Percentiles rank a stretch among this genome's conserved stretches.
phyloP scores from a whole-genome alignment of 495 filamentous ascomycete genomes.

The Extremus antarcticus region DNA sequence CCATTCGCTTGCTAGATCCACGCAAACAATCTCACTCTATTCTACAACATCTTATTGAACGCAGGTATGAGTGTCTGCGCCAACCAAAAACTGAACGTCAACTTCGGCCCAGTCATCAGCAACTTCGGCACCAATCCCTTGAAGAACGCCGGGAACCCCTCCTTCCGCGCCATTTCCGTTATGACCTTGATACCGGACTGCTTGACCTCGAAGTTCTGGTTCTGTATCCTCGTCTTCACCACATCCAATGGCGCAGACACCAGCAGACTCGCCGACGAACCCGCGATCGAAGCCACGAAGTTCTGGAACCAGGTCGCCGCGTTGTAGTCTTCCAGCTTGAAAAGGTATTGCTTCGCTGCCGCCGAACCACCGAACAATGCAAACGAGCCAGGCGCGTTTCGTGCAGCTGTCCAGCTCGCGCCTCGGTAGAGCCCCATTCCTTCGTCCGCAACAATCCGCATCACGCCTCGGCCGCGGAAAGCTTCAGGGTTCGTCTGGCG shows the following conservation, averaged over 20 bases:
- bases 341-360: conserved; percentile 96
- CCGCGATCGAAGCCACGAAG: conserved; percentile 90
- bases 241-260: conserved; percentile 95
- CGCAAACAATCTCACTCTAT: not conserved
- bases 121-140: conserved; percentile 96
- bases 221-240: conserved; percentile 99
- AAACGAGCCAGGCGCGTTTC: conserved; percentile 94
- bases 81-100: conserved; percentile 99
- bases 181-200: conserved; percentile 87
- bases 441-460: conserved; percentile 84
- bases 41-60: conserved; percentile 48
- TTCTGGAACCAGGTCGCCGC: conserved; percentile 89
- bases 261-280: conserved; percentile 81
- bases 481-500: conserved; percentile 98
- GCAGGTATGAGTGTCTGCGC: conserved; percentile 83
- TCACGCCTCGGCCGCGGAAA: conserved; percentile 84
- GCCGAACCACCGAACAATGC: conserved; percentile 98
- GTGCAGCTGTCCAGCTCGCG: conserved; percentile 93
- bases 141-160: conserved; percentile 83
- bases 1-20: not conserved
- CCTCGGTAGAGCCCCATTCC: conserved; percentile 93
- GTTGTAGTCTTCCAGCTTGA: conserved; percentile 83
- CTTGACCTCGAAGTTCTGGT: conserved; percentile 95
- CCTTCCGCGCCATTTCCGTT: conserved; percentile 79
- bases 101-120: conserved; percentile 95